phyloP scores from a whole-genome alignment of 192 early-diverging fungal genomes.

The Coemansia sp. region DNA sequence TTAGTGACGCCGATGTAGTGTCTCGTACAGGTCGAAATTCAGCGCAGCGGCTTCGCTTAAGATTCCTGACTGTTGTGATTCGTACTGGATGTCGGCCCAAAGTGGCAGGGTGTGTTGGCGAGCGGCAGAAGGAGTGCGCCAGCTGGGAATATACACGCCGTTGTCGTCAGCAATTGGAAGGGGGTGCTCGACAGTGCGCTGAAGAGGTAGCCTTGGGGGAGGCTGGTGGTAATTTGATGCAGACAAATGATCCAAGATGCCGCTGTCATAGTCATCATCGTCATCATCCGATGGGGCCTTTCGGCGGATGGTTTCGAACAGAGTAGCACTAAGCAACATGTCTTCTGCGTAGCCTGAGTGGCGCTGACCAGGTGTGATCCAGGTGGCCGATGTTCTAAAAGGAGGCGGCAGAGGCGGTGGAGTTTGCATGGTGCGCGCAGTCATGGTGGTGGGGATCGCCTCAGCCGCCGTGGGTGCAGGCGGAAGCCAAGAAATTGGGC shows the following conservation, averaged over 20 bases:
- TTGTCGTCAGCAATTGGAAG: constrained; percentile 1
- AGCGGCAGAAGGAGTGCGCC: constrained; percentile 24
- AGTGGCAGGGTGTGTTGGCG: constrained; percentile 13
- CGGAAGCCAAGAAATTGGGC: constrained; percentile 26
- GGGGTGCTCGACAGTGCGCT: background rate
- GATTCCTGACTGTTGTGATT: constrained; percentile 34
- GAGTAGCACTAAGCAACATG: constrained; percentile 43
- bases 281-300: constrained; percentile 21
- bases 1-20: constrained; percentile 35
- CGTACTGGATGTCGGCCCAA: constrained; percentile 31
- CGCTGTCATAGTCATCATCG: constrained; percentile 3
- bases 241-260: background rate
- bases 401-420: constrained; percentile 19
- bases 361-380: constrained; percentile 50
- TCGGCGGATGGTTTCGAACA: constrained; percentile 51
- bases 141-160: constrained; percentile 51
- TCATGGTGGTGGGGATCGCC: background rate
- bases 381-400: constrained; percentile 34
- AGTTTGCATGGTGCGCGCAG: constrained; percentile 8
- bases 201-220: background rate
- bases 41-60: constrained; percentile 50
- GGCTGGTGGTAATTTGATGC: background rate
- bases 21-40: constrained; percentile 53
- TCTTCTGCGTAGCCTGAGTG: constrained; percentile 49
- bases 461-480: background rate